A percentile compares a stretch with the other conserved stretches of the same genome.
phyloP scores from a whole-genome alignment of 129 eudicot species.

The Calendula officinalis region DNA sequence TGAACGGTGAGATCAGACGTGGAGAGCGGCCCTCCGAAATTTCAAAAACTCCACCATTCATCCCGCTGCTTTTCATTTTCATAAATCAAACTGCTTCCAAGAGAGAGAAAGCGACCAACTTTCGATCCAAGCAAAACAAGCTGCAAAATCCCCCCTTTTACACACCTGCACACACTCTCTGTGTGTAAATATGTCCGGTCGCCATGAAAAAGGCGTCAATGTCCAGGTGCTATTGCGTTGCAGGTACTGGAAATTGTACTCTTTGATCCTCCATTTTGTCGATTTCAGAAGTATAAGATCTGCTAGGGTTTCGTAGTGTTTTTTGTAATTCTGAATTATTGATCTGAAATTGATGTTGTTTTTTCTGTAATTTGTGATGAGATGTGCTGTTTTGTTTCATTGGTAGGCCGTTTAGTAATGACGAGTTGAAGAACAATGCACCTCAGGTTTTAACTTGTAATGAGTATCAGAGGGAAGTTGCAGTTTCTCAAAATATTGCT shows the following conservation, averaged over 20 bases:
- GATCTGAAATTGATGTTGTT: neutral
- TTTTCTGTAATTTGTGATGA: neutral
- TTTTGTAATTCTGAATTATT: neutral
- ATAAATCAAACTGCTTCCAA: slow-evolving; percentile 6
- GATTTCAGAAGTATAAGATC: neutral
- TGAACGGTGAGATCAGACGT: slow-evolving; percentile 27
- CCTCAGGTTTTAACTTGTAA: slow-evolving; percentile 88
- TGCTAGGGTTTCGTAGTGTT: neutral
- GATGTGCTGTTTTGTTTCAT: neutral
- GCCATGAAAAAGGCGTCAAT: slow-evolving; percentile 83
- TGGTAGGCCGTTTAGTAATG: slow-evolving; percentile 75
- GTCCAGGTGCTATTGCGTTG: slow-evolving; percentile 95
- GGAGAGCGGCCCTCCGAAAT: slow-evolving; percentile 39
- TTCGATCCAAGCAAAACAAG: slow-evolving; percentile 17
- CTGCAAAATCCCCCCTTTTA: neutral
- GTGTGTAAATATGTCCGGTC: slow-evolving; percentile 56
- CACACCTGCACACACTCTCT: slow-evolving; percentile 13
- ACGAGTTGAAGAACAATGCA: slow-evolving; percentile 81
- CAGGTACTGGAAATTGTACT: slow-evolving; percentile 46
- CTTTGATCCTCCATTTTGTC: neutral
- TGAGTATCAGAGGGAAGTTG: slow-evolving; percentile 72
- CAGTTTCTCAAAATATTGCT: slow-evolving; percentile 74
- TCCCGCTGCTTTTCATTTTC: slow-evolving; percentile 51
- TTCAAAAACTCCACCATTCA: slow-evolving; percentile 41
- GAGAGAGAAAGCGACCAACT: slow-evolving; percentile 21